phyloP scores from a whole-genome alignment of 1,284 basidiomycete genomes.

The Pseudozyma thailandica region DNA sequence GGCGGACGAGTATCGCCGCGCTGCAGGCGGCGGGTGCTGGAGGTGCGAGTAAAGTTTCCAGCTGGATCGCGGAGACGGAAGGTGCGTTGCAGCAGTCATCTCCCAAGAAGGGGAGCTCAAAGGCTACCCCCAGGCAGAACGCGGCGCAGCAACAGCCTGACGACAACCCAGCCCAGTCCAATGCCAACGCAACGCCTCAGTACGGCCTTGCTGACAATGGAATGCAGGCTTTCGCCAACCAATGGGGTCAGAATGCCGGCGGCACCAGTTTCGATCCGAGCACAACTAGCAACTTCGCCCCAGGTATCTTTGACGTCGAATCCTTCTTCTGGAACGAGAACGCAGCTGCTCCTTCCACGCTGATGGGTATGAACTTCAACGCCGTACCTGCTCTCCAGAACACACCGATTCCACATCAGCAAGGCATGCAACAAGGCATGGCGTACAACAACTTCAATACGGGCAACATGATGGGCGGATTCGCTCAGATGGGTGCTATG shows the following conservation, averaged over 20 bases:
- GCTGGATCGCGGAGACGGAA: constrained; percentile 48
- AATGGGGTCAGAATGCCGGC: neutral
- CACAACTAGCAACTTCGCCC: constrained; percentile 22
- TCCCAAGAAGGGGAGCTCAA: too few species aligned
- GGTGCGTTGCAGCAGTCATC: constrained; percentile 17
- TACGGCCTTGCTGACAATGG: neutral
- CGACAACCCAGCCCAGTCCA: neutral
- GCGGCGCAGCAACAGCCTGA: neutral
- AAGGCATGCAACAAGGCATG: neutral
- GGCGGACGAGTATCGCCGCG: constrained; percentile 28
- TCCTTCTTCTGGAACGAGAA: constrained; percentile 62
- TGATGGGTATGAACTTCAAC: constrained; percentile 28
- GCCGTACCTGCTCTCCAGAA: neutral
- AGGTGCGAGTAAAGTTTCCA: constrained; percentile 25
- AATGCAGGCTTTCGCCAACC: neutral
- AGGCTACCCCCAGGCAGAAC: neutral
- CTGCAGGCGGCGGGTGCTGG: constrained; percentile 23
- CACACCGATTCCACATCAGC: neutral
- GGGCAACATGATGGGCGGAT: neutral
- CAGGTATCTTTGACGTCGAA: constrained; percentile 56
- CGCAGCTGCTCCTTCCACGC: constrained; percentile 17
- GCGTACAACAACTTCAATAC: constrained; percentile 7
- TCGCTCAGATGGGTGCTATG: constrained; percentile 3
- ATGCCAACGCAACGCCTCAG: neutral
- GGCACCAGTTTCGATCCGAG: neutral